Evolutionary conservation across 257 asterid species (phyloP).

Genomic region (Eustoma russellianum): DNA sequence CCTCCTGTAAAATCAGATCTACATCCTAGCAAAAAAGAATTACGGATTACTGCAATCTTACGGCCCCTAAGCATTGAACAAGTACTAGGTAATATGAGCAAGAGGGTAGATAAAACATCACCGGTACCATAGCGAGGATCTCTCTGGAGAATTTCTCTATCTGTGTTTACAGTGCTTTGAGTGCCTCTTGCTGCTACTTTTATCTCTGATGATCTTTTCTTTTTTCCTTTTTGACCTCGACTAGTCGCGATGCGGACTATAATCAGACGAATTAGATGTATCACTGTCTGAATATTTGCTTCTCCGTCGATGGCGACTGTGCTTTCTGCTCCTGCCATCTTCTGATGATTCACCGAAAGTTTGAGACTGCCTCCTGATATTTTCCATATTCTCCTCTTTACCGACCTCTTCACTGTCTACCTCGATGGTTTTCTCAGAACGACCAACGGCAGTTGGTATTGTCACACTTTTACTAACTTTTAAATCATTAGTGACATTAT

Average conservation of each 20-base stretch:
- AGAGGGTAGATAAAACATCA: no score
- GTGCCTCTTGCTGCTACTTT: constrained; percentile 54
- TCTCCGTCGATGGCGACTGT: constrained; percentile 23
- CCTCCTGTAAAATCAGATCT: no score
- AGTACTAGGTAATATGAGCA: no score
- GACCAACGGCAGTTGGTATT: constrained; percentile 11
- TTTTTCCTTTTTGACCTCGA: constrained; percentile 45
- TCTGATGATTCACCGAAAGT: no score
- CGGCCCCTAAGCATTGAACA: no score
- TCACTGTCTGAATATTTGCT: constrained; percentile 34
- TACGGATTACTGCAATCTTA: no score
- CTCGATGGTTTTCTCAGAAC: constrained; percentile 1
- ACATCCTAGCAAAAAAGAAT: no score
- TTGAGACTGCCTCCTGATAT: no score
- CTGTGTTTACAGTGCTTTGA: constrained; percentile 64
- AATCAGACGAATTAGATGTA: constrained; percentile 22
- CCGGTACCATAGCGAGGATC: constrained; percentile 35
- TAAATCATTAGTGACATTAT: background rate
- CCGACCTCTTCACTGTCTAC: constrained; percentile 5
- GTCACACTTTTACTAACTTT: background rate
- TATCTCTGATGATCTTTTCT: constrained; percentile 33
- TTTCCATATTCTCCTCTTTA: constrained; percentile 15
- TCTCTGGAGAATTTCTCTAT: constrained; percentile 45
- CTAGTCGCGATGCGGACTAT: constrained; percentile 23
- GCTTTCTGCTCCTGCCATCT: no score